Conservation (phyloP, 495 filamentous ascomycete species). For the Neurospora sp. region DNA sequence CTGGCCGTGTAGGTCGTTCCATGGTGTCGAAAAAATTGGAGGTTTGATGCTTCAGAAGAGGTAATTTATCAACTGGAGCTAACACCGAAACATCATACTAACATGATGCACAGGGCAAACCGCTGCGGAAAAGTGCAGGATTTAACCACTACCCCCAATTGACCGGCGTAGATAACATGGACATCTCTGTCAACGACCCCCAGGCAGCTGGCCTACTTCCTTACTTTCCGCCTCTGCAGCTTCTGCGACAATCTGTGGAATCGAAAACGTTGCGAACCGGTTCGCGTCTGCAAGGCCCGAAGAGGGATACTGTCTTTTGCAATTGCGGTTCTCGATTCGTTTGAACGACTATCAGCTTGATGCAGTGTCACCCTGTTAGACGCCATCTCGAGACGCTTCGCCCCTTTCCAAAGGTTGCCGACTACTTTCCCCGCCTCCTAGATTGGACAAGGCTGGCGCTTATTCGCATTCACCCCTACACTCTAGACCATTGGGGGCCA, state of each 20-base stretch:
- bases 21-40: background rate
- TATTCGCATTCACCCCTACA: background rate
- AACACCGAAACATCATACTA: too few species aligned
- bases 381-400: background rate
- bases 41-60: background rate
- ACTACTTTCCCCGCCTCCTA: background rate
- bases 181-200: background rate
- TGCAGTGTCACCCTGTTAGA: background rate
- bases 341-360: background rate
- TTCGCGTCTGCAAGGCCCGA: background rate
- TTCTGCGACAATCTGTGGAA: background rate
- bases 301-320: background rate
- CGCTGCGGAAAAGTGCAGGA: background rate
- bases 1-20: background rate
- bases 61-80: too few species aligned
- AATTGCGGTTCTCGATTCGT: background rate
- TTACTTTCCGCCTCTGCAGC: background rate
- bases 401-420: background rate
- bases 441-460: background rate
- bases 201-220: background rate
- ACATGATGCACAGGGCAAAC: too few species aligned
- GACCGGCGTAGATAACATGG: background rate
- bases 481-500: background rate
- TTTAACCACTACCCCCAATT: background rate
- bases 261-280: background rate